Base-by-base conservation (phyloP, 2,329 filamentous ascomycete species). In the Lachnellula subtilissima region DNA sequence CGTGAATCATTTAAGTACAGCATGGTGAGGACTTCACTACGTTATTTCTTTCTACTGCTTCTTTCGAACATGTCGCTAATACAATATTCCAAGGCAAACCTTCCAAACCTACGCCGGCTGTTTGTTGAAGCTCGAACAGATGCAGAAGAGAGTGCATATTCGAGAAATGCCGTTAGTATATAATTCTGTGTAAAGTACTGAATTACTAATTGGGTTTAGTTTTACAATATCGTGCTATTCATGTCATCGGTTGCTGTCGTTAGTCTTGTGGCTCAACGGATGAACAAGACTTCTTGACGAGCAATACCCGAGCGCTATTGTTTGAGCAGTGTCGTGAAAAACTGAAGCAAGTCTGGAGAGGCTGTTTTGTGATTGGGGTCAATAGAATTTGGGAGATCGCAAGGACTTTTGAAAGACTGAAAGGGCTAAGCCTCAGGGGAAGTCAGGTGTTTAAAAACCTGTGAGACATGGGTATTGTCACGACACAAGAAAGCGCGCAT, bases 171-270 rank as follows among this genome's bases (percentile, higher is more conserved):
- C 52, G 94, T 97, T 76, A 69, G 88, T 74, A 42, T 54, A 55
- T 5, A 51, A 25, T 55, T 48, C 48, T 42, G 50, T 50, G 25
- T 55, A 45, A 22, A 3, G 52, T 40, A 15, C 48, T 25, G 32
- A 54, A 42, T 36, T 46, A 57, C 35, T 55, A 7, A 70, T 50
- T 5, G 45, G 22, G 22, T 54, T 7, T 67, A 96, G 94, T 99
- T 99, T 72, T 99, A 99, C 75, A 97, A 99, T 68, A 84, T 96
- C 0, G 91, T 97, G 1, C 78, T 97, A 2, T 99, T 97, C 76
- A 93, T 99, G 79, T 94, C 92, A 23, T 97, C 94, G 0, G 89
- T 99, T 23, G 91, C 93, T 7, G 85, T 96, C 58, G 97, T 97
- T 76, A 96, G 93, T 71, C 76, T 99, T 58, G 86, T 94, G 59